Base-by-base conservation (phyloP, 2,329 filamentous ascomycete genomes). In the Phaeosphaeriaceae sp. region DNA sequence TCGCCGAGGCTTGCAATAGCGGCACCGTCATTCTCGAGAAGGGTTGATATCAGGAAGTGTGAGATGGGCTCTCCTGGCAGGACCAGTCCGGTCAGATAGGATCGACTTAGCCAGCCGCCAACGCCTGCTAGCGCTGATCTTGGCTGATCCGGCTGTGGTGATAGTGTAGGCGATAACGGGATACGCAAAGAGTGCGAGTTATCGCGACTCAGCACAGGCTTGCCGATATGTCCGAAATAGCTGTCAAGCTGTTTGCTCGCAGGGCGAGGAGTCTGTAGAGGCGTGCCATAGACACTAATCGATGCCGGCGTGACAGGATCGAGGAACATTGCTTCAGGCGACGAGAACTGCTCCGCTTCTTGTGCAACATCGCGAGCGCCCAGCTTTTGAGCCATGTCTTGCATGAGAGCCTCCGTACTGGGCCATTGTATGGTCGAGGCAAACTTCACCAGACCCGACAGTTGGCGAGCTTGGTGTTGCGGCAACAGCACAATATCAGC, bases 41-140 rank as follows among this genome's bases (percentile, higher is more conserved):
- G 59, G 0, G 84, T 84, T 1, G 81, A 81, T 33, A 88, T 84
- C n/a, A 88, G 75, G 24, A 86, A 78, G 56, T 86, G 82, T 41
- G 79, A 81, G 20, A 84, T 82, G 3, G 79, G 69, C 63, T 85
- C 82, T 3, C 85, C 85, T 0, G 85, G 85, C 40, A 86, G 69
- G 1, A 86, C 77, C 21, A 87, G 73, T 0, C 84, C 85, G 1
- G 83, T 83, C 0, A 87, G 75, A 77, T 83, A 87, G 7, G 82
- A 82, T 25, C 84, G 80, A 51, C 83, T 85, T 2, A 86, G 76
- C 84, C 84, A 87, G 10, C 84, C 83, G 36, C 82, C 78, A 25
- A 80, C 71, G 22, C 80, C 75, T 25, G 68, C 58, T 1, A 65
- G 44, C 31, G 42, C 41, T 22, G 57, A 20, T 7, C 63, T 56